Conservation (phyloP, 257 asterid genomes). For the Solanum bukasovii region DNA sequence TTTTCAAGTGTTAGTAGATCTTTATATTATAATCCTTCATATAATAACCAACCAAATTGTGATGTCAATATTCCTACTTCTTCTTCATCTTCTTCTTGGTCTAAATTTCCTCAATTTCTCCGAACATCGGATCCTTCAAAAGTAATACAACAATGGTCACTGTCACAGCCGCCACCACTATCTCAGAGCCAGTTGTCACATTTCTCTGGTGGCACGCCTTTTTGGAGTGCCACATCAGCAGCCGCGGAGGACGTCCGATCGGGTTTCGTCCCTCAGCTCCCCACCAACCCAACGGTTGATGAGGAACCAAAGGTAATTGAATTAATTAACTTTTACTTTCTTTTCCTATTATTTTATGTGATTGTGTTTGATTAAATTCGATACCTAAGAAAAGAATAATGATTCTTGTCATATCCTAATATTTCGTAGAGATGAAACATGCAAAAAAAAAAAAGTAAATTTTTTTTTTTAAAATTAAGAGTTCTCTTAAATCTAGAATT, state of each 20-base stretch:
- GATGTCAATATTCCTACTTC: slow-evolving; percentile 18
- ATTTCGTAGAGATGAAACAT: background rate
- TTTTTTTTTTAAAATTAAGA: too few species aligned
- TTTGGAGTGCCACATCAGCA: slow-evolving; percentile 60
- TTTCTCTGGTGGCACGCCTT: slow-evolving; percentile 57
- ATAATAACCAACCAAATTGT: slow-evolving; percentile 18
- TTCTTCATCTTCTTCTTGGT: slow-evolving; percentile 32
- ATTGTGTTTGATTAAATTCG: background rate
- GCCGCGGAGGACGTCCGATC: slow-evolving; percentile 32
- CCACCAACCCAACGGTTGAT: slow-evolving; percentile 37
- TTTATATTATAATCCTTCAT: slow-evolving; percentile 16
- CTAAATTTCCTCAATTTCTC: slow-evolving; percentile 46
- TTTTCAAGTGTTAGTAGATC: slow-evolving; percentile 14
- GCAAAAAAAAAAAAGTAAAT: background rate
- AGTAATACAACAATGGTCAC: slow-evolving; percentile 20
- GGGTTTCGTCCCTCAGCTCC: slow-evolving; percentile 44
- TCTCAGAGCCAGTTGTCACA: slow-evolving; percentile 45
- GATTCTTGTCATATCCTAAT: background rate
- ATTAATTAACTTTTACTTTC: background rate
- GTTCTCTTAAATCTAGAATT: background rate
- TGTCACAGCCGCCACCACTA: slow-evolving; percentile 1
- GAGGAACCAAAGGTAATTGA: slow-evolving; percentile 36
- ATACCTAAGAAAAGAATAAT: too few species aligned
- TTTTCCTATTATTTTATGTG: background rate
- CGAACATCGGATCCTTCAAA: slow-evolving; percentile 34